Evolutionary conservation across 176 grass and related monocot species (phyloP).

Genomic region (Carex kokanica): DNA sequence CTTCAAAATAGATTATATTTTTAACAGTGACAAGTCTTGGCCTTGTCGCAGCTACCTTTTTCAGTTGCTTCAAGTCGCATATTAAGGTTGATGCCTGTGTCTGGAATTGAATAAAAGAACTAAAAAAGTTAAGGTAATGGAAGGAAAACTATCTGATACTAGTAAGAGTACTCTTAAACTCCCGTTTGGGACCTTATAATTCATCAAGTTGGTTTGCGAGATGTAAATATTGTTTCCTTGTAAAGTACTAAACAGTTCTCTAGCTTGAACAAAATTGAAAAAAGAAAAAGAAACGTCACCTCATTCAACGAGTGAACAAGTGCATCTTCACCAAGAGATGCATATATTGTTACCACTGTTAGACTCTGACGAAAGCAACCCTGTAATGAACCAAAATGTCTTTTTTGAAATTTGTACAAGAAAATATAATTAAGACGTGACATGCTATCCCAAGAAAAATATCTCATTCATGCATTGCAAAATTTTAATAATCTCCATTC

Average conservation of each 20-base stretch:
- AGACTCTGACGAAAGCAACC: slow-evolving; percentile 82
- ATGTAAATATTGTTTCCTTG: neutral
- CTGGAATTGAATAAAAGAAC: slow-evolving; percentile 43
- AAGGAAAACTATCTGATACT: neutral
- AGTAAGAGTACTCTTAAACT: neutral
- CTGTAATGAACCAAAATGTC: slow-evolving; percentile 32
- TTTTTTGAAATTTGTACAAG: neutral
- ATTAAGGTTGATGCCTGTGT: slow-evolving; percentile 80
- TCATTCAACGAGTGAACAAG: slow-evolving; percentile 87
- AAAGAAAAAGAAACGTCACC: slow-evolving; percentile 30
- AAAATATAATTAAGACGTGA: neutral
- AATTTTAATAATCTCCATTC: neutral
- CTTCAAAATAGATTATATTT: slow-evolving; percentile 81
- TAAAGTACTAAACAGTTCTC: neutral
- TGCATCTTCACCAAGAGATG: slow-evolving; percentile 91
- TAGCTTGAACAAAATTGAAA: neutral
- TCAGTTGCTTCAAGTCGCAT: slow-evolving; percentile 87
- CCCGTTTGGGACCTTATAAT: neutral
- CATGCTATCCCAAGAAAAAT: neutral
- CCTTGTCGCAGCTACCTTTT: slow-evolving; percentile 68
- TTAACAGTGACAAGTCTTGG: slow-evolving; percentile 49
- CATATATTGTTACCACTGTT: slow-evolving; percentile 86
- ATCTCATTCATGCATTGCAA: neutral
- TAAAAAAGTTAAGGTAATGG: slow-evolving; percentile 9
- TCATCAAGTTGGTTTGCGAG: neutral